These are phyloP conservation scores for Diaporthe eres DNA, from an alignment of 2,329 filamentous ascomycete genomes.

Conservation along the genomic window DNA sequence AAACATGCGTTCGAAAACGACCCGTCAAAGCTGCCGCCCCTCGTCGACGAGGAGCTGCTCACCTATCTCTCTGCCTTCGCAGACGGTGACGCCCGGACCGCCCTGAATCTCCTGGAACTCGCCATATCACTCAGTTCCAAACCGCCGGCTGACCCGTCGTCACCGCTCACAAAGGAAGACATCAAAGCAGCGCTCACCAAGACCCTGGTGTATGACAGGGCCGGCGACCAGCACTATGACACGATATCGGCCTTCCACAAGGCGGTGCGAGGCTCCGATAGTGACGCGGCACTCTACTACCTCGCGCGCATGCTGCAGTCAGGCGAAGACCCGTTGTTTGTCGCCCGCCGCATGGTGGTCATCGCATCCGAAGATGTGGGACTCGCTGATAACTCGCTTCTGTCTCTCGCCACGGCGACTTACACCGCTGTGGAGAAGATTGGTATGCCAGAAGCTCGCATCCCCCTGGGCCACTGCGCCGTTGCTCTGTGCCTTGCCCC, in stretches of 20 bases:
- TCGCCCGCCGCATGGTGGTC: slow-evolving; percentile 93
- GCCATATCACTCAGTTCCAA: slow-evolving; percentile 80
- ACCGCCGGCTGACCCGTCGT: slow-evolving; percentile 34
- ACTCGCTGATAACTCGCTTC: slow-evolving; percentile 86
- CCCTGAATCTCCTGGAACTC: slow-evolving; percentile 91
- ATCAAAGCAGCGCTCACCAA: slow-evolving; percentile 90
- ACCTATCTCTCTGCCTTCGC: slow-evolving; percentile 87
- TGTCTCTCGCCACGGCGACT: slow-evolving; percentile 86
- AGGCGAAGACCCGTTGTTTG: slow-evolving; percentile 92
- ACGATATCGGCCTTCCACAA: slow-evolving; percentile 98
- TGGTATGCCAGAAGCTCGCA: slow-evolving; percentile 94
- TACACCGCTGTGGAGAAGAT: slow-evolving; percentile 93
- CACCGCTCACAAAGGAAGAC: slow-evolving; percentile 76
- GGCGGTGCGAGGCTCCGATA: slow-evolving; percentile 86
- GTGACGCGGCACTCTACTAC: slow-evolving; percentile 94
- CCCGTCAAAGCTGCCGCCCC: slow-evolving; percentile 55
- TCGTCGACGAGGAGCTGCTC: slow-evolving; percentile 84
- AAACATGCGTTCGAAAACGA: slow-evolving; percentile 66
- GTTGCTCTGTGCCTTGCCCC: slow-evolving; percentile 85
- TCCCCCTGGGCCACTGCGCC: slow-evolving; percentile 89
- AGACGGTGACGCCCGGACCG: slow-evolving; percentile 93
- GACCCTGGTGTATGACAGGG: slow-evolving; percentile 94
- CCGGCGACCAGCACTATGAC: slow-evolving; percentile 97
- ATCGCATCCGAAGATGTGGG: slow-evolving; percentile 96
- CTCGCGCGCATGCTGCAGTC: slow-evolving; percentile 95